Base-by-base conservation (phyloP, 352 stramenopile species). In the Phytophthora idaei region DNA sequence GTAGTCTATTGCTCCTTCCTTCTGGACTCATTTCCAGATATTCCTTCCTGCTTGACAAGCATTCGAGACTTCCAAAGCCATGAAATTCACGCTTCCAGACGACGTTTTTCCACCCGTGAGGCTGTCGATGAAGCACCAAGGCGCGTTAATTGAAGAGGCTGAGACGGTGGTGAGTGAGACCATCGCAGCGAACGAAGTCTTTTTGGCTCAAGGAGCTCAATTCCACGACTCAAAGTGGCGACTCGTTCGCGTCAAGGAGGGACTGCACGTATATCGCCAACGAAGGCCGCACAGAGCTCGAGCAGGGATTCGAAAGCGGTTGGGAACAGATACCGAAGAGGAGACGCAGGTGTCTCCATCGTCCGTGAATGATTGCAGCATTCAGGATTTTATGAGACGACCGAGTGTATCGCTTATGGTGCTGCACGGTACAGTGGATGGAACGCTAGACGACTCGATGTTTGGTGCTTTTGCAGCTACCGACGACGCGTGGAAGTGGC, bases 381-480 rank as follows among this genome's bases (percentile, higher is more conserved):
- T 74, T 15, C 54, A 70, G 41, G 69, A 77, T 17, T 52, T 46
- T 11, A 74, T 73, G 64, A 66, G 67, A 32, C 52, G 56, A 27
- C 61, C 69, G 6, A 36, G 45, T 36, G 63, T 81, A n/a, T 72
- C 80, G 25, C 62, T 86, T 9, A 73, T 89, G 46, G 52, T 77
- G 14, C 65, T 81, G 0, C 57, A 78, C 5, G 83, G 79, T 12
- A 74, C 61, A 4, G 32, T 90, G 7, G 77, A 85, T 14, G 80
- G 83, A 6, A 78, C 67, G 0, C 41, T 92, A 21, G 73, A 92
- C 11, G 81, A 92, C 66, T 70, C 58, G 0, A 67, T 83, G 36
- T 89, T 78, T 45, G 81, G 81, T 5, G 63, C 52, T 15, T 71
- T 89, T 47, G 78, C 76, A 1, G 66, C 78, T 15, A 78, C 78